Evolutionary conservation across 2,329 filamentous ascomycete genomes (phyloP).

Genomic region (Lachnellula occidentalis): DNA sequence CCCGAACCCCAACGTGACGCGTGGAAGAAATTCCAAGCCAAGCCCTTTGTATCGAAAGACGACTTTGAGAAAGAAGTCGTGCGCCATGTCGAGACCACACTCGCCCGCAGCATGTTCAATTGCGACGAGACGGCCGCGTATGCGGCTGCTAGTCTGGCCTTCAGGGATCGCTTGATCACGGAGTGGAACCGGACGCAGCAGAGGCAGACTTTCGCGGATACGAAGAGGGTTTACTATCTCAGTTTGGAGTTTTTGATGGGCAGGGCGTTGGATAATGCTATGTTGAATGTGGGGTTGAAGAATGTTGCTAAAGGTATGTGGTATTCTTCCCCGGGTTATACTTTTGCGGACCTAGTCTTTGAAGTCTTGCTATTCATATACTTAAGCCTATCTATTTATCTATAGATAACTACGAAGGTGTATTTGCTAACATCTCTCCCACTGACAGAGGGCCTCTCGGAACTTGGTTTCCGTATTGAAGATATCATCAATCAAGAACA

Average conservation of each 20-base stretch:
- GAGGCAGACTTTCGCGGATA: conserved; percentile 82
- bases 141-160: conserved; percentile 81
- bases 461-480: conserved; percentile 95
- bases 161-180: conserved; percentile 86
- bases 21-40: conserved; percentile 60
- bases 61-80: conserved; percentile 85
- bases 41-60: conserved; percentile 71
- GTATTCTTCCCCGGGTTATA: not conserved
- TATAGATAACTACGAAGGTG: too few species aligned
- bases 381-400: too few species aligned
- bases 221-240: conserved; percentile 94
- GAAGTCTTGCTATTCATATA: too few species aligned
- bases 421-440: conserved; percentile 3
- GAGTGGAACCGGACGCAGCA: conserved; percentile 99
- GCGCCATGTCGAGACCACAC: conserved; percentile 90
- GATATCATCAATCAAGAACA: conserved; percentile 93
- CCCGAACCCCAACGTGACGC: conserved; percentile 82
- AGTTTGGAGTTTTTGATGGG: conserved; percentile 98
- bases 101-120: conserved; percentile 95
- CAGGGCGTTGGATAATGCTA: conserved; percentile 91
- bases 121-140: conserved; percentile 94
- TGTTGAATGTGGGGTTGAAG: conserved; percentile 92
- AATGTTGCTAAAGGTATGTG: conserved; percentile 68
- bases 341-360: too few species aligned
- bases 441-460: conserved; percentile 66